Base-by-base conservation (phyloP, 2,329 filamentous ascomycete species). In the Colletotrichum salicis region DNA sequence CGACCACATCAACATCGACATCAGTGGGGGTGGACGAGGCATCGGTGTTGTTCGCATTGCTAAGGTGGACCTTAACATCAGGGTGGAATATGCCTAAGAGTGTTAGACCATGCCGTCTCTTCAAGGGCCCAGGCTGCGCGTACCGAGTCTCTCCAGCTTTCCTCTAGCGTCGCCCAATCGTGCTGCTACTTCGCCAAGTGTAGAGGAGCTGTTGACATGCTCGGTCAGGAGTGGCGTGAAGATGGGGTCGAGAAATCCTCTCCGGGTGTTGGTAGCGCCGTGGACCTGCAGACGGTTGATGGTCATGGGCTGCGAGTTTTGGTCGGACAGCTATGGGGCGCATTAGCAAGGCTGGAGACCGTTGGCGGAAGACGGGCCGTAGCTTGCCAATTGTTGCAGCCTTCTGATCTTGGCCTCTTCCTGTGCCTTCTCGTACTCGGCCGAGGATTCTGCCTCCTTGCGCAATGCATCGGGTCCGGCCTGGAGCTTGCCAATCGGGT, bases 221-320 rank as follows among this genome's bases (percentile, higher is more conserved):
- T 88, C 89, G 77, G 89, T 90, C 62, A 98, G 85, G 10, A 98
- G 82, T 7, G 96, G 95, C 68, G 91, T 85, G 81, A 98, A 91
- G 70, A 98, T 86, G 45, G 91, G 90, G 80, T 97, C 89, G 66
- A 99, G 90, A 81, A 99, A 98, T 74, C 88, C 87, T 76, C 89
- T 89, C 74, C 96, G 90, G n/a, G 96, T 97, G 79, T 96, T 91
- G 72, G 89, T 88, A 56, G 94, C 94, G 79, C 95, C 93, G 73
- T 97, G 90, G 72, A 99, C 87, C 76, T 93, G 91, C 79, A 99
- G 89, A 56, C 94, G 93, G 76, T 94, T 94, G 80, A 99, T 92
- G 15, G 94, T 94, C 77, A 96, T 94, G 52, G 96, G 96, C 89
- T 75, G 74, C 60, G 67, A 76, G 67, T 64, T 75, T 57, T 72